A percentile compares a stretch with the other conserved stretches of the same genome.
These are phyloP conservation scores for Penicillium longicatenatum DNA, from an alignment of 495 filamentous ascomycete species.

Conservation along the genomic window DNA sequence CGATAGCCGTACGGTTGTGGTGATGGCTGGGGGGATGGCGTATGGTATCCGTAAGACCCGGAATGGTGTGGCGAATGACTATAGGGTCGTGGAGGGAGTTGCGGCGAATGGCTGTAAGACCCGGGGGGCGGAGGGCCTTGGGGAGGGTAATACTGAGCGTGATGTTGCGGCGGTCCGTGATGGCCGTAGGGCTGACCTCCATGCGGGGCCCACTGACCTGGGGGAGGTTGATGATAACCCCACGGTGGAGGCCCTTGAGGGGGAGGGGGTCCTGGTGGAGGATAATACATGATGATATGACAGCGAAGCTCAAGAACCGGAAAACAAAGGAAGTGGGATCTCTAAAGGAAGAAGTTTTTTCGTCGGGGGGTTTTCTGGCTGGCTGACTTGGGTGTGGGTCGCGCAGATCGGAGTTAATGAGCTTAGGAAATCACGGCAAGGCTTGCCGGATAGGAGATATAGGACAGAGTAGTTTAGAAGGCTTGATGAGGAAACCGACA, in stretches of 20 bases:
- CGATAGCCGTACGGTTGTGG: slow-evolving; percentile 15
- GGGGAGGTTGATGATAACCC: slow-evolving; percentile 10
- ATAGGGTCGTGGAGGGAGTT: slow-evolving; percentile 15
- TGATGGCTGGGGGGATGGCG: slow-evolving; percentile 8
- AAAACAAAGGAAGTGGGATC: background rate
- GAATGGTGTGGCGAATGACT: slow-evolving; percentile 22
- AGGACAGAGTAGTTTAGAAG: background rate
- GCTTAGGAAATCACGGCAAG: background rate
- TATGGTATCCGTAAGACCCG: slow-evolving; percentile 19
- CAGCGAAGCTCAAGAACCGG: background rate
- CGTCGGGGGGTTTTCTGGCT: background rate
- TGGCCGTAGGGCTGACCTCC: slow-evolving; percentile 24
- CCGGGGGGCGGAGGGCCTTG: slow-evolving; percentile 20
- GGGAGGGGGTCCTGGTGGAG: slow-evolving; percentile 20
- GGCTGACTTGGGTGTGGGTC: slow-evolving; percentile 9
- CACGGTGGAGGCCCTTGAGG: background rate
- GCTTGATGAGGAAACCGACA: background rate
- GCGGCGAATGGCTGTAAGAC: slow-evolving; percentile 19
- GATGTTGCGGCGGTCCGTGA: slow-evolving; percentile 1
- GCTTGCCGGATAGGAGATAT: background rate
- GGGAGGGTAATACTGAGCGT: slow-evolving; percentile 11
- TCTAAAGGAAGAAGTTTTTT: slow-evolving; percentile 6
- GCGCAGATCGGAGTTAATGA: slow-evolving; percentile 4
- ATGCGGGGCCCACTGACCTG: slow-evolving; percentile 26
- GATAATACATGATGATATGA: slow-evolving; percentile 24